Evolutionary conservation across 805 yeast species (phyloP).

Genomic region (Saccharomycopsis sp.): DNA sequence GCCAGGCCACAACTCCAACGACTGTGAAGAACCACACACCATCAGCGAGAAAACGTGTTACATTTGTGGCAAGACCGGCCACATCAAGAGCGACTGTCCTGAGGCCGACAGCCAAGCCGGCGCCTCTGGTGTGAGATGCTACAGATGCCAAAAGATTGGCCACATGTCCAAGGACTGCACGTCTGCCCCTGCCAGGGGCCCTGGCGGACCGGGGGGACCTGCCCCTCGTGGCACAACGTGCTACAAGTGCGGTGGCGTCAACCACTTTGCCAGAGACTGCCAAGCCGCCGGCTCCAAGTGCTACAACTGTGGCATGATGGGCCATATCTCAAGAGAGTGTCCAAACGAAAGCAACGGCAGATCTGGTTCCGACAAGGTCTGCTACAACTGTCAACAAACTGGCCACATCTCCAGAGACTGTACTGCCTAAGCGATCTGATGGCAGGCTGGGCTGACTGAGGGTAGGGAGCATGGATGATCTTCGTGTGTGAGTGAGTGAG

Average conservation of each 20-base stretch:
- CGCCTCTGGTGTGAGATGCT: slow-evolving; percentile 63
- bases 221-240: slow-evolving; percentile 28
- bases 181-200: slow-evolving; percentile 30
- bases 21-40: slow-evolving; percentile 84
- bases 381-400: slow-evolving; percentile 65
- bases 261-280: slow-evolving; percentile 90
- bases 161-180: slow-evolving; percentile 76
- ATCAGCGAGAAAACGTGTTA: slow-evolving; percentile 81
- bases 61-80: slow-evolving; percentile 89
- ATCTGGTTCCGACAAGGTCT: slow-evolving; percentile 48
- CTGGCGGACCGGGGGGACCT: slow-evolving; percentile 16
- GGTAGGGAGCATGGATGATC: background rate
- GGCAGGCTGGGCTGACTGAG: slow-evolving; percentile 9
- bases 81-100: slow-evolving; percentile 76
- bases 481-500: background rate
- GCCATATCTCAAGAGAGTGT: slow-evolving; percentile 49
- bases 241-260: slow-evolving; percentile 45
- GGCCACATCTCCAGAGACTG: slow-evolving; percentile 90
- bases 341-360: slow-evolving; percentile 48
- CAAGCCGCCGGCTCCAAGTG: slow-evolving; percentile 67
- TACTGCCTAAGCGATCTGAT: too few species aligned
- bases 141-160: slow-evolving; percentile 68
- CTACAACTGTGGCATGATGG: slow-evolving; percentile 85
- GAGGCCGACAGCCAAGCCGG: too few species aligned
- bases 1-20: slow-evolving; percentile 83